A percentile compares a stretch with the other conserved stretches of the same genome.
Evolutionary conservation across 768 basidiomycete species (phyloP).

Genomic region (Hygrocybe punicea): DNA sequence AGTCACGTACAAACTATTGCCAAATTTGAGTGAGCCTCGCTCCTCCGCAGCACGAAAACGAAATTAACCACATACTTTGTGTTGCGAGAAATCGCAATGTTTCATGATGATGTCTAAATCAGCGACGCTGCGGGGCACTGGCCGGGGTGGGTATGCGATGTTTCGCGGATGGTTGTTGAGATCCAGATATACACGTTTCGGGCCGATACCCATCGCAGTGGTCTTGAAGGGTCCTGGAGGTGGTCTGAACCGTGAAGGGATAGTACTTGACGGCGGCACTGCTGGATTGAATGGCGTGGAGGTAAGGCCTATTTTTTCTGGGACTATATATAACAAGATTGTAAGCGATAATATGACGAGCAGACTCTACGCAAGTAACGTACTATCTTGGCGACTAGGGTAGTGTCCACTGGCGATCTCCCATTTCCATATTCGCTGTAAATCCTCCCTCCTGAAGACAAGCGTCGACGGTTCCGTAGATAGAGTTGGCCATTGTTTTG

Average conservation of each 20-base stretch:
- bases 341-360: slow-evolving; percentile 6
- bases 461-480: slow-evolving; percentile 65
- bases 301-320: slow-evolving; percentile 61
- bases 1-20: slow-evolving; percentile 92
- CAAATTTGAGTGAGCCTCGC: slow-evolving; percentile 13
- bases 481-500: slow-evolving; percentile 60
- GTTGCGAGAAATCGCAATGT: slow-evolving; percentile 83
- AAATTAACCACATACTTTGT: slow-evolving; percentile 50
- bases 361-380: slow-evolving; percentile 28
- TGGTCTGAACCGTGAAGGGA: slow-evolving; percentile 48
- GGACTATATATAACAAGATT: slow-evolving; percentile 47
- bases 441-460: slow-evolving; percentile 70
- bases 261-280: slow-evolving; percentile 52
- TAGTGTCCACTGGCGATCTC: slow-evolving; percentile 92
- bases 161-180: slow-evolving; percentile 57
- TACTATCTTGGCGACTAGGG: slow-evolving; percentile 77
- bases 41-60: background rate
- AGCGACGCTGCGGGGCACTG: slow-evolving; percentile 75
- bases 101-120: slow-evolving; percentile 91
- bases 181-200: slow-evolving; percentile 75
- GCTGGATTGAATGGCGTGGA: slow-evolving; percentile 66
- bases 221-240: slow-evolving; percentile 47
- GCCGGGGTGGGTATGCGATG: slow-evolving; percentile 83
- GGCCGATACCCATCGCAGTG: slow-evolving; percentile 68
- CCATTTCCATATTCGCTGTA: slow-evolving; percentile 93